These are phyloP conservation scores for Talaromyces sp. DNA, from an alignment of 2,329 filamentous ascomycete genomes.

Conservation along the genomic window DNA sequence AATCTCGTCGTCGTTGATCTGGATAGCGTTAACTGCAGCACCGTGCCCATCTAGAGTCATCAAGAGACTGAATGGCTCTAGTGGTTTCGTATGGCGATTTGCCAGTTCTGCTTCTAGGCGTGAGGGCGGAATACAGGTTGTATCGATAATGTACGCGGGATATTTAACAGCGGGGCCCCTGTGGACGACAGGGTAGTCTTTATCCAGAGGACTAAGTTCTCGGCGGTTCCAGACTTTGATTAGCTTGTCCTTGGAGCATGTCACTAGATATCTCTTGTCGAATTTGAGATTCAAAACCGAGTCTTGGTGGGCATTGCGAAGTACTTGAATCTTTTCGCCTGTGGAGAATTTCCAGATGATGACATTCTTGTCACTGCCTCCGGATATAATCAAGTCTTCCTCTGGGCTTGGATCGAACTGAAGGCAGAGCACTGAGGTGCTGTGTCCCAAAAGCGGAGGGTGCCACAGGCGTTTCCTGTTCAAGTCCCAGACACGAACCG, in stretches of 20 bases:
- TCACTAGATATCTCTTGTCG: constrained; percentile 84
- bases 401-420: constrained; percentile 87
- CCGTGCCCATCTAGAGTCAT: constrained; percentile 76
- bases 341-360: constrained; percentile 94
- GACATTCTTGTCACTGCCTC: constrained; percentile 85
- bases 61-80: constrained; percentile 69
- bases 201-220: constrained; percentile 49
- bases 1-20: constrained; percentile 77
- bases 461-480: constrained; percentile 71
- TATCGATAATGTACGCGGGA: constrained; percentile 52
- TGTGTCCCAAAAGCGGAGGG: constrained; percentile 69
- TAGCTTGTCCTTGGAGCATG: constrained; percentile 93
- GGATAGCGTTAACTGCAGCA: constrained; percentile 93
- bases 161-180: constrained; percentile 40
- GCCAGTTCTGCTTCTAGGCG: constrained; percentile 38
- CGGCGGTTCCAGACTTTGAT: constrained; percentile 94
- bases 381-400: constrained; percentile 90
- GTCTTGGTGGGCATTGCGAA: constrained; percentile 74
- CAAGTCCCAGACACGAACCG: constrained; percentile 85
- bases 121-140: constrained; percentile 35
- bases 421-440: constrained; percentile 83
- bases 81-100: constrained; percentile 33
- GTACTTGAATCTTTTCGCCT: constrained; percentile 70
- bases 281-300: constrained; percentile 93
- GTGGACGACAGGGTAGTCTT: constrained; percentile 41